Percentiles rank a stretch among this genome's conserved stretches.
phyloP scores from a whole-genome alignment of 1,284 basidiomycete species.

The Cronartium ribicola region DNA sequence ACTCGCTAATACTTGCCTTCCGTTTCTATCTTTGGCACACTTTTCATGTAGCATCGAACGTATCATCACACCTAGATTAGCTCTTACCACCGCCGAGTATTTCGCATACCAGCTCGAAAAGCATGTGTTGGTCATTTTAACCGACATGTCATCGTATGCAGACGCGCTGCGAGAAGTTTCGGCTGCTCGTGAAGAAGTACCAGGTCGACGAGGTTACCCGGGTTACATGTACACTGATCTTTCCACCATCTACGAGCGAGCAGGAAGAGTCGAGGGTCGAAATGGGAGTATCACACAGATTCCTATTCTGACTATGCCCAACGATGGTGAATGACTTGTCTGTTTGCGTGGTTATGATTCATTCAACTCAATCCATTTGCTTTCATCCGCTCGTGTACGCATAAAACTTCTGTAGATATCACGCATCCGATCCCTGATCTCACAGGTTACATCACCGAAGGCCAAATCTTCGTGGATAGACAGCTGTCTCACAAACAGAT shows the following conservation, averaged over 20 bases:
- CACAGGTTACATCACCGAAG: constrained; percentile 98
- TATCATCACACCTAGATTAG: constrained; percentile 97
- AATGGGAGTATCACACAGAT: constrained; percentile 99
- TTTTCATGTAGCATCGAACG: constrained; percentile 68
- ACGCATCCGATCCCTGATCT: constrained; percentile 99
- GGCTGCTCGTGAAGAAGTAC: constrained; percentile 97
- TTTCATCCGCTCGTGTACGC: constrained; percentile 38
- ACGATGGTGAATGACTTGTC: constrained; percentile 69
- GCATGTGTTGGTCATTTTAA: constrained; percentile 97
- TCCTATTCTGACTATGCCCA: constrained; percentile 99
- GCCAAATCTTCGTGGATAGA: constrained; percentile 98
- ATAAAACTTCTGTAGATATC: constrained; percentile 66
- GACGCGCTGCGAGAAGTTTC: constrained; percentile 97
- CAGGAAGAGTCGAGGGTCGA: constrained; percentile 92
- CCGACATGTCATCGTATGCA: constrained; percentile 98
- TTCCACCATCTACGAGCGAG: constrained; percentile 97
- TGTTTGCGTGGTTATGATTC: not conserved
- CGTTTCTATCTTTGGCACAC: not conserved
- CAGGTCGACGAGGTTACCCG: constrained; percentile 98
- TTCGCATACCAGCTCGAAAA: constrained; percentile 99
- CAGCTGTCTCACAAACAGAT: constrained; percentile 91
- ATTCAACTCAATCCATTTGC: constrained; percentile 30
- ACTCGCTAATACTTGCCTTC: not conserved
- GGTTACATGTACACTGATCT: constrained; percentile 98
- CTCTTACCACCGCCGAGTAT: constrained; percentile 97